Conservation (phyloP, 1,284 basidiomycete genomes). For the Tilletia caries region DNA sequence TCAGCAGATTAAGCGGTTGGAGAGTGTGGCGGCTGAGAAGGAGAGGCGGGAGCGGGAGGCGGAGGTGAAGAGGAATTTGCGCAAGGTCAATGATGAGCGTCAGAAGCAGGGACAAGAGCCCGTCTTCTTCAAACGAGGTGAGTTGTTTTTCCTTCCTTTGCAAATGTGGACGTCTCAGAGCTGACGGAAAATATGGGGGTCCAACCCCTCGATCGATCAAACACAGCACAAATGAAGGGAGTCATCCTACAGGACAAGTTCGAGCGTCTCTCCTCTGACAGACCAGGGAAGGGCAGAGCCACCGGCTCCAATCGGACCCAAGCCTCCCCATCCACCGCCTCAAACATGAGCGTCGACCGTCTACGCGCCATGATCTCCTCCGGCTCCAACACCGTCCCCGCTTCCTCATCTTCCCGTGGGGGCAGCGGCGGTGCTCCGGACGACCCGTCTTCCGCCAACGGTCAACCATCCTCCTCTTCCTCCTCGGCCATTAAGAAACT, state of each 20-base stretch:
- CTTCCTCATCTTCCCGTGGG: too few relatives aligned
- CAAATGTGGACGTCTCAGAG: too few relatives aligned
- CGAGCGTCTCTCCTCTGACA: constrained; percentile 3
- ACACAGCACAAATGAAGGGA: constrained; percentile 4
- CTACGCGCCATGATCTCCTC: constrained; percentile 2
- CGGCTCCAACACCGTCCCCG: neutral
- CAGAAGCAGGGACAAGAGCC: constrained; percentile 3
- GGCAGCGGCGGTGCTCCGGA: too few relatives aligned
- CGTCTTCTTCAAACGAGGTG: constrained; percentile 1
- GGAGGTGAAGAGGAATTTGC: constrained; percentile 3
- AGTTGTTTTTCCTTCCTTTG: neutral
- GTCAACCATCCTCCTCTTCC: too few relatives aligned
- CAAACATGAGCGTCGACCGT: constrained; percentile 12
- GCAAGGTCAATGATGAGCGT: constrained; percentile 4
- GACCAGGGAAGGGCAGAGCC: neutral
- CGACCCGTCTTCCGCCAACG: too few relatives aligned
- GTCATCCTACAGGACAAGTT: constrained; percentile 11
- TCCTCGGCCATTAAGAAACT: neutral
- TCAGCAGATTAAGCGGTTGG: neutral
- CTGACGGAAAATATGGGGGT: too few relatives aligned
- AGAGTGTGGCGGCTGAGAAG: constrained; percentile 5
- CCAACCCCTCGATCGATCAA: too few relatives aligned
- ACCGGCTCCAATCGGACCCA: neutral
- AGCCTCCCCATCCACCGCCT: neutral
- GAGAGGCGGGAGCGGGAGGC: neutral